phyloP scores from a whole-genome alignment of 2,329 filamentous ascomycete genomes.

The Rutstroemia sp. region DNA sequence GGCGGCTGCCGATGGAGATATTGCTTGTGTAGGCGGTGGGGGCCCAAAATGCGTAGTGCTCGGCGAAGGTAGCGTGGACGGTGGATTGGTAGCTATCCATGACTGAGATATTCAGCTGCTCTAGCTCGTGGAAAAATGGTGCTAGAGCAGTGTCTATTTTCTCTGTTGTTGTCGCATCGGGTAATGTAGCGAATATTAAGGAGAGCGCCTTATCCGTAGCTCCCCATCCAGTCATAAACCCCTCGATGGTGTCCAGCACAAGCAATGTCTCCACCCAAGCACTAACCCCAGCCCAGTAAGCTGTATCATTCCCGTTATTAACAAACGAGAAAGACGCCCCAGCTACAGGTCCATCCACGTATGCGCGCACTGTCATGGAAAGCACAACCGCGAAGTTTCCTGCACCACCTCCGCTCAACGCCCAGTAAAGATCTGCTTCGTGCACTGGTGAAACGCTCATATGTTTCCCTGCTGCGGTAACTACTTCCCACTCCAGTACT shows the following conservation, averaged over 20 bases:
- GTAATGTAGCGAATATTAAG: not conserved
- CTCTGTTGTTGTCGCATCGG: not conserved
- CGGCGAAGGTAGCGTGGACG: not conserved
- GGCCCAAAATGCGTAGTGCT: not conserved
- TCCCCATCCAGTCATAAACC: not conserved
- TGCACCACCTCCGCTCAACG: constrained; percentile 39
- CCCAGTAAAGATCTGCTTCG: constrained; percentile 42
- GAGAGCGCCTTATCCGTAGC: not conserved
- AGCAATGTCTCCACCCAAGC: not conserved
- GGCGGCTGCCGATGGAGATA: not conserved
- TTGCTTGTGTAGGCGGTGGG: not conserved
- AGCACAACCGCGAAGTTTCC: constrained; percentile 37
- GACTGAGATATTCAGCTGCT: not conserved
- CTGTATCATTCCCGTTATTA: not conserved
- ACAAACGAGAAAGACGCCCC: not conserved
- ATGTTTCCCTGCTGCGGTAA: constrained; percentile 36
- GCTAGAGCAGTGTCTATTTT: not conserved
- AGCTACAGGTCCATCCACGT: not conserved
- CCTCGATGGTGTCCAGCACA: not conserved
- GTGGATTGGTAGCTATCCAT: not conserved
- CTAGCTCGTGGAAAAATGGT: not conserved
- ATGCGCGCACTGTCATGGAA: constrained; percentile 4
- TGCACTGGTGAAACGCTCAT: constrained; percentile 34
- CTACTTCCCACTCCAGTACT: constrained; percentile 29
- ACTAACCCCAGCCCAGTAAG: not conserved